Base-by-base conservation (phyloP, 352 stramenopile species). In the Phytophthora pinifolia region DNA sequence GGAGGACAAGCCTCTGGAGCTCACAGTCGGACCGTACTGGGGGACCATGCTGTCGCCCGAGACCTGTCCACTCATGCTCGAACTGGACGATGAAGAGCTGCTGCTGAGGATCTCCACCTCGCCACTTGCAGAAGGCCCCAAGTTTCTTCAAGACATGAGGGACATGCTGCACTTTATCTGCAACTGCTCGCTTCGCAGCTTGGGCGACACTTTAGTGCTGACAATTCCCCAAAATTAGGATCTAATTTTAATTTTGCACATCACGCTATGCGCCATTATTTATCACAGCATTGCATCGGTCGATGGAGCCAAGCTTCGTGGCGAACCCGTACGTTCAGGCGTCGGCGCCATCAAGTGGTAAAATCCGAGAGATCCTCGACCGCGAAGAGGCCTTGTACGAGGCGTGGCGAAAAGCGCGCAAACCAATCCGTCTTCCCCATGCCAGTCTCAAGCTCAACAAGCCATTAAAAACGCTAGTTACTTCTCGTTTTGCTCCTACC, bases 221-320 rank as follows among this genome's bases (percentile, higher is more conserved):
- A 46, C 17, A 15, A 22, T 65, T 6, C 36, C 50, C 18, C 27
- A 46, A 31, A 3, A 18, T 20, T 9, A 9, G 13, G 25, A 13
- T n/a, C n/a, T n/a, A n/a, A n/a, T n/a, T n/a, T n/a, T n/a, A n/a
- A n/a, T n/a, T n/a, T n/a, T n/a, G n/a, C n/a, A n/a, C n/a, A n/a
- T n/a, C n/a, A n/a, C n/a, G n/a, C n/a, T n/a, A n/a, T n/a, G n/a
- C n/a, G n/a, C n/a, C n/a, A n/a, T n/a, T n/a, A n/a, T n/a, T n/a
- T n/a, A n/a, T n/a, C n/a, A n/a, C n/a, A n/a, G 12, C 14, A 8
- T 31, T 10, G 17, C 17, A 6, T 39, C 14, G 10, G 32, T 36
- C 20, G 12, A 86, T 88, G 78, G 73, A 86, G 43, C 65, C 72
- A 18, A 70, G 68, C n/a, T 81, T 88, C 33, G 44, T 85, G 9